phyloP scores from a whole-genome alignment of 805 yeast species.

The Metschnikowia borealis region DNA sequence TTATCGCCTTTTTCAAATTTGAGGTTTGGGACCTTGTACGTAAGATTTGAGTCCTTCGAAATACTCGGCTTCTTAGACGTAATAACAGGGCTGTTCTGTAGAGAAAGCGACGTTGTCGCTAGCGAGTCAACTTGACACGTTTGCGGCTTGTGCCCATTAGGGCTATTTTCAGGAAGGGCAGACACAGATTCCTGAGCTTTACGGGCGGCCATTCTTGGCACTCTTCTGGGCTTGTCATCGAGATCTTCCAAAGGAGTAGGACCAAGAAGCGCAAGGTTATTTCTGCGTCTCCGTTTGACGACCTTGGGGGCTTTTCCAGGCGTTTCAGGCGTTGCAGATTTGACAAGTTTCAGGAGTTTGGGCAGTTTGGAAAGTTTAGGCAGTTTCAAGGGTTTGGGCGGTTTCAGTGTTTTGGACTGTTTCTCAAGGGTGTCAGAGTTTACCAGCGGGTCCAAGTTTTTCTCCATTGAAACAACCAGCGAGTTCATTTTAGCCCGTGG shows the following conservation, averaged over 20 bases:
- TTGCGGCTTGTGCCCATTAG: neutral
- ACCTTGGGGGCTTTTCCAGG: neutral
- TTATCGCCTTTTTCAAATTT: neutral
- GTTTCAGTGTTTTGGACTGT: neutral
- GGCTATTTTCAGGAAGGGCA: neutral
- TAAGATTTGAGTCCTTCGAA: constrained; percentile 5
- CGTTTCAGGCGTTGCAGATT: neutral
- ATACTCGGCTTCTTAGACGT: constrained; percentile 4
- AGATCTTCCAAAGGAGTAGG: neutral
- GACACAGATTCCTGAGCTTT: constrained; percentile 2
- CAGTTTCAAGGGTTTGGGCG: neutral
- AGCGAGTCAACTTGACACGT: neutral
- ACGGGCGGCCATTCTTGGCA: constrained; percentile 1
- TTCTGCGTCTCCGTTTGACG: neutral
- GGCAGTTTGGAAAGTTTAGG: neutral
- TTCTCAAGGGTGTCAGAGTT: neutral
- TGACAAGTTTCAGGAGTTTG: neutral
- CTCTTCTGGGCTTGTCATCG: neutral
- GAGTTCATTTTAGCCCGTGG: neutral
- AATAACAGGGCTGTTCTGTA: constrained; percentile 11
- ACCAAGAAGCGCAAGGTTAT: constrained; percentile 1
- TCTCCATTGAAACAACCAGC: neutral
- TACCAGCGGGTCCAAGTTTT: neutral
- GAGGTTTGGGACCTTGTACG: constrained; percentile 5
- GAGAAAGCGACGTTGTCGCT: neutral